A percentile compares a stretch with the other conserved stretches of the same genome.
phyloP scores from a whole-genome alignment of 345 rosid genomes.

The Stellera chamaejasme region DNA sequence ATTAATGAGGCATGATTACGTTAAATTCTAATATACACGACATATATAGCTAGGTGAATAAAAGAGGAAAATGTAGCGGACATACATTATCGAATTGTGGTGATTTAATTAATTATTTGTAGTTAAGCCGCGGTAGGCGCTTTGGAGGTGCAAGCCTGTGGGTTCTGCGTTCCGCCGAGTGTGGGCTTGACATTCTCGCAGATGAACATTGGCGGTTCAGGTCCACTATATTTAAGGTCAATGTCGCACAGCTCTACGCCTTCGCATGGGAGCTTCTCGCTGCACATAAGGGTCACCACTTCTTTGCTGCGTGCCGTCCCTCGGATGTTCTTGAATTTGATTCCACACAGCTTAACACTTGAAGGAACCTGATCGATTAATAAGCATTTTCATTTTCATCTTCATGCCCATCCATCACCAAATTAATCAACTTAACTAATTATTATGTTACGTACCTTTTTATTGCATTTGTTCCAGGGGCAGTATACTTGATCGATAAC shows the following conservation, averaged over 20 bases:
- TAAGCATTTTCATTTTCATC: too few species aligned
- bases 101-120: too few species aligned
- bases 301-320: slow-evolving; percentile 14
- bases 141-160: slow-evolving; percentile 10
- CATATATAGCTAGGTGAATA: too few species aligned
- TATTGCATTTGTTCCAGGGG: slow-evolving; percentile 18
- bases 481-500: slow-evolving; percentile 34
- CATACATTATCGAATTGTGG: too few species aligned
- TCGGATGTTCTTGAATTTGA: slow-evolving; percentile 19
- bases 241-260: slow-evolving; percentile 20
- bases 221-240: slow-evolving; percentile 12
- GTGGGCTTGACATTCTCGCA: slow-evolving; percentile 19
- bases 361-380: slow-evolving; percentile 15
- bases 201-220: neutral
- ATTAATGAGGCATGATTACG: too few species aligned
- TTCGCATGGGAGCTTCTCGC: slow-evolving; percentile 14
- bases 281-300: slow-evolving; percentile 20
- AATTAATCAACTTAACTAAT: too few species aligned
- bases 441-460: slow-evolving; percentile 17
- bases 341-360: slow-evolving; percentile 9
- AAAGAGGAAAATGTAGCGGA: too few species aligned
- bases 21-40: too few species aligned
- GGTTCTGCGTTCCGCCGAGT: slow-evolving; percentile 15
- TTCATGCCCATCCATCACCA: too few species aligned
- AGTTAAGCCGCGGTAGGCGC: too few species aligned